Evolutionary conservation across 768 basidiomycete species (phyloP), one percentile per base, ranked within the genome.

Genomic region (Kwoniella bestiolae): DNA sequence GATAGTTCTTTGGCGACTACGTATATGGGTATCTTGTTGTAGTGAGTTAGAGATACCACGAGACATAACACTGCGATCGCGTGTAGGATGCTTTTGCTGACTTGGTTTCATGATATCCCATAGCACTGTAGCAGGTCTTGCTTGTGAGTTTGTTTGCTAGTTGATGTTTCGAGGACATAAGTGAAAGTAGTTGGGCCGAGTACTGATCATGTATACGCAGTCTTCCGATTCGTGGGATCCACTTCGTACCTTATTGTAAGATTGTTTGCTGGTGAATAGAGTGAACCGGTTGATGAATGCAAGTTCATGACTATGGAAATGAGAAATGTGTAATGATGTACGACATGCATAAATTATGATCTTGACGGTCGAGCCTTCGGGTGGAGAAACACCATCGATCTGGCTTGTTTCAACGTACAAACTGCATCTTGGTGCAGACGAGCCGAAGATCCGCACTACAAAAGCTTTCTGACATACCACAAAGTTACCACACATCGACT

Each of bases 11-110:
- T 87, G 29, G 90, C 93, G 3, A 88, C 87, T 60, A 91, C 91
- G 1, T 95, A 95, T 78, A 90, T 95, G 89, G 86, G 89, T 16
- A 92, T 94, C 78, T 83, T 96, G 65, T 80, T 97, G 60, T 94
- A 89, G 77, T 78, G 56, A 66, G 76, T 65, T 41, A n/a, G n/a
- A n/a, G n/a, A n/a, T n/a, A n/a, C n/a, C n/a, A n/a, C n/a, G n/a
- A n/a, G n/a, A n/a, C n/a, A n/a, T n/a, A n/a, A n/a, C n/a, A n/a
- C n/a, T n/a, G n/a, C n/a, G n/a, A n/a, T n/a, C n/a, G n/a, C n/a
- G n/a, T n/a, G n/a, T n/a, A n/a, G n/a, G n/a, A n/a, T n/a, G n/a
- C n/a, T n/a, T n/a, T n/a, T n/a, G n/a, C n/a, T n/a, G n/a, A n/a
- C n/a, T n/a, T n/a, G n/a, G n/a, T n/a, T n/a, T n/a, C n/a, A n/a